These are phyloP conservation scores for Aspergillus hortae DNA, from an alignment of 2,329 filamentous ascomycete species.

Conservation along the genomic window DNA sequence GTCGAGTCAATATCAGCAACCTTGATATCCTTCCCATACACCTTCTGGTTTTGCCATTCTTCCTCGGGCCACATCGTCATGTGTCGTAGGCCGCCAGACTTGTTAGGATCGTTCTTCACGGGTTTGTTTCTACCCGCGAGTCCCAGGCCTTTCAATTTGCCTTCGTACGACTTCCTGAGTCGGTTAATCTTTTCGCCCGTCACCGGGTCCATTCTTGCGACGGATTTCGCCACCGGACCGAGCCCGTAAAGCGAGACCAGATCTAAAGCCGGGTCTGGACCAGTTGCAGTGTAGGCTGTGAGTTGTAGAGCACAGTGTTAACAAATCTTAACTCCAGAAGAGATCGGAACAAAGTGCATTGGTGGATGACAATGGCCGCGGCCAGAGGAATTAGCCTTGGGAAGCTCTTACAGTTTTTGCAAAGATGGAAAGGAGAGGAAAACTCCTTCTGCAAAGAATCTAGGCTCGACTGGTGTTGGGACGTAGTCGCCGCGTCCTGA, in stretches of 20 bases:
- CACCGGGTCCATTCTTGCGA: constrained; percentile 56
- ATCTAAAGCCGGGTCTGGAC: constrained; percentile 57
- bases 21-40: constrained; percentile 45
- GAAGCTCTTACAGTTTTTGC: constrained; percentile 49
- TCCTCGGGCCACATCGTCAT: constrained; percentile 49
- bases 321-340: constrained; percentile 34
- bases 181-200: constrained; percentile 65
- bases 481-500: constrained; percentile 18
- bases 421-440: constrained; percentile 46
- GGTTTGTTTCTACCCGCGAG: constrained; percentile 48
- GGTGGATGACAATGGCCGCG: constrained; percentile 22
- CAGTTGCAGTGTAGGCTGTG: constrained; percentile 47
- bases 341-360: constrained; percentile 22
- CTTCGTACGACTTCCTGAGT: constrained; percentile 54
- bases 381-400: constrained; percentile 38
- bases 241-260: constrained; percentile 58
- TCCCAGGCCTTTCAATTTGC: constrained; percentile 46
- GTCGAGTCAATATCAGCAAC: constrained; percentile 40
- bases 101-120: constrained; percentile 41
- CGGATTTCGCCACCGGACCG: constrained; percentile 53
- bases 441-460: constrained; percentile 46
- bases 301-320: constrained; percentile 37
- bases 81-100: constrained; percentile 37
- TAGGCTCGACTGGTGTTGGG: constrained; percentile 30
- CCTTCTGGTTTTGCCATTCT: constrained; percentile 50